Evolutionary conservation across 2,329 filamentous ascomycete genomes (phyloP), one percentile per base, ranked within the genome.

Genomic region (Talaromyces sp.): DNA sequence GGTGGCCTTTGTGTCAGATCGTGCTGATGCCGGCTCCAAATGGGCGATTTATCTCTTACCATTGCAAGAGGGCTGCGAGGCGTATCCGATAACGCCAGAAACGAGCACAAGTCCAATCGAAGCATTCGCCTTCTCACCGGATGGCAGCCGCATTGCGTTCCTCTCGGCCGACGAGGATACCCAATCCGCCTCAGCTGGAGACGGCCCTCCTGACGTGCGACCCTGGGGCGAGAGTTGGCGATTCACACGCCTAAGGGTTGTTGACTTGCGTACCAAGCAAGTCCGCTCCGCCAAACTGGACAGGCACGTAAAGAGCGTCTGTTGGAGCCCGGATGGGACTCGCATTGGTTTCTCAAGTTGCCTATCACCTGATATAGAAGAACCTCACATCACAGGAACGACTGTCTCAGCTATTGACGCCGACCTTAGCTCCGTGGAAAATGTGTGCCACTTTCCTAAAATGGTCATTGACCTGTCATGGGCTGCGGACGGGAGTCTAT

Each of bases 1-100:
- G 33, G 49, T 69, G 14, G 68, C 64, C 9, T 69, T 67, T 62
- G 41, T 63, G 19, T 68, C 66, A 22, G 66, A 68, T 35, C 66
- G 66, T n/a, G 64, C 57, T 22, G 57, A 19, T 37, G 61, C 64
- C 13, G 64, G 64, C 43, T 16, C 39, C n/a, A 62, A 59, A 45
- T 68, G 57, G 60, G 65, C 62, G 33, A 39, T 67, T 19, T 67
- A 67, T 65, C 19, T 62, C 19, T 31, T 62, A 16, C 33, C 50
- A 45, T 58, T 65, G 43, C 16, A 60, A 6, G 11, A 60, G 27
- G 62, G 58, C 11, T 43, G 19, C 31, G 65, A 67, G 22, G 50
- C 58, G 13, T 65, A 65, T 33, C 58, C 62, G 10, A 65, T 67
- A 13, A 67, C 62, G 22, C 58, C 65, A n/a, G 58, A 27, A 27